Percentiles rank a stretch among this genome's conserved stretches.
phyloP scores from a whole-genome alignment of 2,329 filamentous ascomycete genomes.

The Gnomoniopsis sp. region DNA sequence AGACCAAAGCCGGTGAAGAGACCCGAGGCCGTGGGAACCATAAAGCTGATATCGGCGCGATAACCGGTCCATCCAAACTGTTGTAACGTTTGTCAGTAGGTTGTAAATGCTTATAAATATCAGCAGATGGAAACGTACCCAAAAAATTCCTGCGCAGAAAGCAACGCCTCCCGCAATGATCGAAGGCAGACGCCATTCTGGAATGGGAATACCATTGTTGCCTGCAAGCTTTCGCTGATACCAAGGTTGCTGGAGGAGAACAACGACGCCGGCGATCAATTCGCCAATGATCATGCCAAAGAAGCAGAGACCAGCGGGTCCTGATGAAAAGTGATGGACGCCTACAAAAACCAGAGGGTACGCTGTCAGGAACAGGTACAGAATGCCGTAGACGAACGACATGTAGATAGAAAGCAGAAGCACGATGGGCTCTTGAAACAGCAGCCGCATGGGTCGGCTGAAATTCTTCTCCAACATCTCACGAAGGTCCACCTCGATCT shows the following conservation, averaged over 20 bases:
- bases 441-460: constrained; percentile 60
- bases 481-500: constrained; percentile 63
- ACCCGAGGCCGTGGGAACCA: constrained; percentile 59
- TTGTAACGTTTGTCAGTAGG: neutral
- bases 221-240: constrained; percentile 67
- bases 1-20: constrained; percentile 70
- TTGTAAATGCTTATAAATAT: neutral
- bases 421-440: constrained; percentile 69
- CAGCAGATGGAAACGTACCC: constrained; percentile 32
- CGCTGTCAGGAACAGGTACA: constrained; percentile 83
- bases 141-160: constrained; percentile 67
- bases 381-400: constrained; percentile 70
- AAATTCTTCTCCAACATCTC: constrained; percentile 66
- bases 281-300: constrained; percentile 80
- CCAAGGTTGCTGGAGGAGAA: constrained; percentile 60
- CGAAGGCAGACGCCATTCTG: constrained; percentile 64
- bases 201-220: constrained; percentile 63
- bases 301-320: constrained; percentile 74
- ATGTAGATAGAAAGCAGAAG: constrained; percentile 66
- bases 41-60: constrained; percentile 56
- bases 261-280: constrained; percentile 61
- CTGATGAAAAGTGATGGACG: constrained; percentile 67
- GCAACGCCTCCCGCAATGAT: constrained; percentile 57
- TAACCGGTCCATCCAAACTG: constrained; percentile 69
- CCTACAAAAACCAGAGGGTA: constrained; percentile 77